Conservation (phyloP, 164 flowering plant species). For the Amborella trichopoda region DNA sequence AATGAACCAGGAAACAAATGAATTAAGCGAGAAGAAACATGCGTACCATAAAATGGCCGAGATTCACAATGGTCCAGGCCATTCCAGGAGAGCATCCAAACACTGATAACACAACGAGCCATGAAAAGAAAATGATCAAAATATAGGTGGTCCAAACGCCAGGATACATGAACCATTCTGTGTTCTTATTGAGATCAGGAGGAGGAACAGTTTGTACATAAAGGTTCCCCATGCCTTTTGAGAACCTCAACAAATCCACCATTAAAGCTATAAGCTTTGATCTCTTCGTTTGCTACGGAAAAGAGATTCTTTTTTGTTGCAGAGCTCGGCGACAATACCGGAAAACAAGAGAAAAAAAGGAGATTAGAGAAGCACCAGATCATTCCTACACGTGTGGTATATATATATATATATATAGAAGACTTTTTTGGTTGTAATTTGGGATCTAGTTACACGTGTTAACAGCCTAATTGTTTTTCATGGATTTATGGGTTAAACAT, state of each 20-base stretch:
- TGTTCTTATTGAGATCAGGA: slow-evolving; percentile 57
- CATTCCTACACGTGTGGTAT: no score
- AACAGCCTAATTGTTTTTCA: no score
- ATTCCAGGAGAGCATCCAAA: slow-evolving; percentile 57
- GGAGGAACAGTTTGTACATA: slow-evolving; percentile 41
- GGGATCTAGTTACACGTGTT: no score
- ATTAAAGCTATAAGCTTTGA: neutral
- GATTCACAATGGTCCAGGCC: slow-evolving; percentile 70
- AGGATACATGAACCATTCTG: slow-evolving; percentile 74
- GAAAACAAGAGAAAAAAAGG: no score
- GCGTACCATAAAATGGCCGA: slow-evolving; percentile 43
- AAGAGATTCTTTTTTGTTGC: no score
- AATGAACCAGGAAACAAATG: neutral
- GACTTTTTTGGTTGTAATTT: no score
- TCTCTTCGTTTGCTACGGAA: no score
- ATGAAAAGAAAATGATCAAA: slow-evolving; percentile 49
- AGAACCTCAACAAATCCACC: slow-evolving; percentile 1
- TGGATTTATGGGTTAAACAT: no score
- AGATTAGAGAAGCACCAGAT: no score
- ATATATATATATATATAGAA: no score
- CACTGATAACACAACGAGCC: slow-evolving; percentile 48
- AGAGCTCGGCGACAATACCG: no score
- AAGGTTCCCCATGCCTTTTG: slow-evolving; percentile 26
- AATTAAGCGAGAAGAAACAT: neutral
- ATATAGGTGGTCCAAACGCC: slow-evolving; percentile 71